phyloP scores from a whole-genome alignment of 2,329 filamentous ascomycete species.

The Exutisphaerella laricina region DNA sequence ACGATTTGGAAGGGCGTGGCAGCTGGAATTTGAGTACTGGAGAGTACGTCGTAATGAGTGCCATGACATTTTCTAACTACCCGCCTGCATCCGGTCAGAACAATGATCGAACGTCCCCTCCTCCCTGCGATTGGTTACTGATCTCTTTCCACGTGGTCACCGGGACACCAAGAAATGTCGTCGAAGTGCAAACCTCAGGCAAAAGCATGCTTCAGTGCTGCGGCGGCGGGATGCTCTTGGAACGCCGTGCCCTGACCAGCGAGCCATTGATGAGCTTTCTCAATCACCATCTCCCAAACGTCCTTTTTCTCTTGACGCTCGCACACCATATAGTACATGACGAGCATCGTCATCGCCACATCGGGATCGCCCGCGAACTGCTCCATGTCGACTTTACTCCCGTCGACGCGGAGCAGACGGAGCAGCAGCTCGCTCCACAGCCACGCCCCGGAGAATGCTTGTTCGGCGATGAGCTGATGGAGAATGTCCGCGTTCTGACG shows the following conservation, averaged over 20 bases:
- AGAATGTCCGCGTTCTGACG: conserved; percentile 20
- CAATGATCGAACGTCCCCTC: too few species aligned
- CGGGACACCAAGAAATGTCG: neutral
- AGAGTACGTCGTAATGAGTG: neutral
- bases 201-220: neutral
- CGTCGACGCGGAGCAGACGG: conserved; percentile 17
- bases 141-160: too few species aligned
- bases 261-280: conserved; percentile 47
- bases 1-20: neutral
- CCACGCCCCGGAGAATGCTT: conserved; percentile 55
- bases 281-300: conserved; percentile 59
- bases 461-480: conserved; percentile 47
- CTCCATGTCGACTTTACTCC: neutral
- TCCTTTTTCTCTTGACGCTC: conserved; percentile 45
- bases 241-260: neutral
- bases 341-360: conserved; percentile 39
- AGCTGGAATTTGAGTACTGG: neutral
- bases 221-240: neutral
- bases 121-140: too few species aligned
- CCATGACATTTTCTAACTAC: too few species aligned
- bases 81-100: too few species aligned
- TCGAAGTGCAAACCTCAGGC: neutral
- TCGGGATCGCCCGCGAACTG: conserved; percentile 15
- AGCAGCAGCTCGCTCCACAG: conserved; percentile 30
- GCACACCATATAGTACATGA: conserved; percentile 47